Base-by-base conservation (phyloP, 129 eudicot genomes). In the Scalesia atractyloides region DNA sequence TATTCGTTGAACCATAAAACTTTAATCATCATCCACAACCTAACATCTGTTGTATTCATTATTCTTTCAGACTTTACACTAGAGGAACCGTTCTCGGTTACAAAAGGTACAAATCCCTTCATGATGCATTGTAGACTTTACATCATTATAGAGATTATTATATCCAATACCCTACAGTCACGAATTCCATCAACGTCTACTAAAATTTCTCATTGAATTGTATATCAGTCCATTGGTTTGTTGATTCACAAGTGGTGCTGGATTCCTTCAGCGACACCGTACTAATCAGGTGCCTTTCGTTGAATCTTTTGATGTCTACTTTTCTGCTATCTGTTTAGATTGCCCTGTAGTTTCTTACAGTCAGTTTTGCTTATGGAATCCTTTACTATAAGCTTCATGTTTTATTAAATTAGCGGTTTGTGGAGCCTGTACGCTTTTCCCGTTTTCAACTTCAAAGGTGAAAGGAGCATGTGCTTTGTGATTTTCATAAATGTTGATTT, bases 21-120 rank as follows among this genome's bases (percentile, higher is more conserved):
- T 5, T 36, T 54, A 57, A 13, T 58, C 51, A 46, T 46, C 14
- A 44, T 19, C 5, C 46, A 6, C 10, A 30, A 9, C 3, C 58
- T 54, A n/a, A 44, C 48, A 3, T 11, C 33, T 7, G 2, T 26
- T 34, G 34, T 41, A 41, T 41, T 41, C 46, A 41, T 46, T 5
- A 50, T 59, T 14, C 64, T 68, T 68, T 68, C 76, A 77, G 82
- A 50, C 80, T 76, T 63, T 81, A 81, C 85, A 76, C 80, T 36
- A 66, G 85, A 66, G 85, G 85, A 76, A 81, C 82, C 6, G 68
- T 81, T 62, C 85, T 81, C 47, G 85, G 85, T 11, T 81, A 81
- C 81, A 81, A 81, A 65, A 81, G 84, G 84, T 81, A 70, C 54
- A 4, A 0, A 41, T 41, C 46, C 0, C 2, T 15, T 51, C 47